Conservation (phyloP, 2,329 filamentous ascomycete species). For the Dactylellina parvicollis region DNA sequence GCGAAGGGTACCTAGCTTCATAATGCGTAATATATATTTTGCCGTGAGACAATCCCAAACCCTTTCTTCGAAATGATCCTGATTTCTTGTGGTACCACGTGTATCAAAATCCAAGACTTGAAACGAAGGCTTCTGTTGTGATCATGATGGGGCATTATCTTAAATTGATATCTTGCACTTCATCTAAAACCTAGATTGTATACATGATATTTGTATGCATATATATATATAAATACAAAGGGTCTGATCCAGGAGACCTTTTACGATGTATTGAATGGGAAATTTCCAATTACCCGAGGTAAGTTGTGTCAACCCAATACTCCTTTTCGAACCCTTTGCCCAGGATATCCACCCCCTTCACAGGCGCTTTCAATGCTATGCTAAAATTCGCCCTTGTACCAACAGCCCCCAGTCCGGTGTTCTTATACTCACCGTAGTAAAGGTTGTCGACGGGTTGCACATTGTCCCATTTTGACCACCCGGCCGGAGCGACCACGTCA, state of each 20-base stretch:
- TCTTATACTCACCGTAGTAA: slow-evolving; percentile 70
- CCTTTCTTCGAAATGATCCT: too few species aligned
- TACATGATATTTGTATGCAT: neutral
- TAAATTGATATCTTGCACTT: too few species aligned
- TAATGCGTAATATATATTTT: too few species aligned
- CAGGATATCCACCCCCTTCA: slow-evolving; percentile 24
- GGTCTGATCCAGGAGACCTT: too few species aligned
- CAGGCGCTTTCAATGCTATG: neutral
- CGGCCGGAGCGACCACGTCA: slow-evolving; percentile 69
- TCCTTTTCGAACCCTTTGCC: slow-evolving; percentile 36
- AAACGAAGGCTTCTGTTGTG: too few species aligned
- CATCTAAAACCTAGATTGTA: too few species aligned
- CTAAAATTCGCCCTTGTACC: slow-evolving; percentile 63
- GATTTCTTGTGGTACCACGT: too few species aligned
- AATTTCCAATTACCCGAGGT: slow-evolving; percentile 7
- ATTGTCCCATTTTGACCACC: slow-evolving; percentile 69
- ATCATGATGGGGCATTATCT: too few species aligned
- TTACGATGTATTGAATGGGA: too few species aligned
- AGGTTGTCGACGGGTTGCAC: slow-evolving; percentile 65
- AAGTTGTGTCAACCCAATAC: slow-evolving; percentile 35
- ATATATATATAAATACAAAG: neutral
- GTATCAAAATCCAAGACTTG: too few species aligned
- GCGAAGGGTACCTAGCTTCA: too few species aligned
- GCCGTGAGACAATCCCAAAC: too few species aligned
- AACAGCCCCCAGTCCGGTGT: slow-evolving; percentile 68